Conservation (phyloP, 139 green algal species). For the Zygnema circumcarinatum region DNA sequence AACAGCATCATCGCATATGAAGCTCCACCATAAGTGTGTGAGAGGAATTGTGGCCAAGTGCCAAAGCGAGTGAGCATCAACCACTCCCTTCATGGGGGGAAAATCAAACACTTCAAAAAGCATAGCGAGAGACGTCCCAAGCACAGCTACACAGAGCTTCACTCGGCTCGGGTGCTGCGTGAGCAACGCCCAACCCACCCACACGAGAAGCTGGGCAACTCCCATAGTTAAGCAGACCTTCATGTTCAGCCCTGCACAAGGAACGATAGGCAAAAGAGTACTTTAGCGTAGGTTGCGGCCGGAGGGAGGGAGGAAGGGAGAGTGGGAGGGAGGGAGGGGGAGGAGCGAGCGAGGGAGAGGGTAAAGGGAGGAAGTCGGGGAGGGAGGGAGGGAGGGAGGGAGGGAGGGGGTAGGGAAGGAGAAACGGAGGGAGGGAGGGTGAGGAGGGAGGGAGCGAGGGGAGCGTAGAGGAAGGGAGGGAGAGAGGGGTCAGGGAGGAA, state of each 20-base stretch:
- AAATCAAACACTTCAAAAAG: conserved; percentile 88
- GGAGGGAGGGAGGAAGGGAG: too few species aligned
- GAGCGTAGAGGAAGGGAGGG: too few species aligned
- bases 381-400: too few species aligned
- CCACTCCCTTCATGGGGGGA: conserved; percentile 67
- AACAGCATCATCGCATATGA: conserved; percentile 63
- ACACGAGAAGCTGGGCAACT: conserved; percentile 58
- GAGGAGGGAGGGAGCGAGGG: too few species aligned
- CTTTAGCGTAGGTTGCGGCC: background rate
- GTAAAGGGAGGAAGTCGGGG: too few species aligned
- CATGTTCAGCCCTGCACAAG: conserved; percentile 73
- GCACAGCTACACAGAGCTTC: conserved; percentile 9
- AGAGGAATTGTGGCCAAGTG: conserved; percentile 79
- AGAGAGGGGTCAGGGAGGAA: too few species aligned
- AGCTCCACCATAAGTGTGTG: conserved; percentile 77
- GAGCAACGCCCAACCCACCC: conserved; percentile 24
- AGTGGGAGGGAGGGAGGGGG: background rate
- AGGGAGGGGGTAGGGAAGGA: too few species aligned
- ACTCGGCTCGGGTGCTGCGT: background rate
- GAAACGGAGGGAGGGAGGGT: too few species aligned
- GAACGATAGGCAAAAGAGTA: background rate
- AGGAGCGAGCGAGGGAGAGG: too few species aligned
- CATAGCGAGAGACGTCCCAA: conserved; percentile 67
- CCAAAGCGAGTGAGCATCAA: conserved; percentile 88
- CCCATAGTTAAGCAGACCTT: conserved; percentile 73